phyloP scores from a whole-genome alignment of 331 rosid genomes.

The Ulmus americana region DNA sequence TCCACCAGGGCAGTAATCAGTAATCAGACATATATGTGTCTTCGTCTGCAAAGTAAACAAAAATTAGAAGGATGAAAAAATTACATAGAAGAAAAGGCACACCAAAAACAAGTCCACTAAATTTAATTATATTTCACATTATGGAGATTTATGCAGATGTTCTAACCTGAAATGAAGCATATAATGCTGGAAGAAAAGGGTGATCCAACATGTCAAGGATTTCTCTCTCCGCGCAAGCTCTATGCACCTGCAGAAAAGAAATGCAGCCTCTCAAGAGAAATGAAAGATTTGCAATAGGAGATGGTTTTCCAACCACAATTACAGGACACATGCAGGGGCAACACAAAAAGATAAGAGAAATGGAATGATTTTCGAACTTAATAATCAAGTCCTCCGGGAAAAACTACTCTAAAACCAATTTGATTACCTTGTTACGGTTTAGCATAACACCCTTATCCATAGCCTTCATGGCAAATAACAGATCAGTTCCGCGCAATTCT shows the following conservation, averaged over 20 bases:
- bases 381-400: background rate
- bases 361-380: background rate
- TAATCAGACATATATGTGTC: conserved; percentile 89
- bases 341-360: background rate
- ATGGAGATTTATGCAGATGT: conserved; percentile 9
- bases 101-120: background rate
- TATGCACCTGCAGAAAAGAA: conserved; percentile 63
- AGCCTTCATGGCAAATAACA: conserved; percentile 86
- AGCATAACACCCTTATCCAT: conserved; percentile 92
- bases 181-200: conserved; percentile 91
- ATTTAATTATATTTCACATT: background rate
- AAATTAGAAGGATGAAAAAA: background rate
- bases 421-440: conserved; percentile 85
- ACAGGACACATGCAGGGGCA: too few relatives aligned
- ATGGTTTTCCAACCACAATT: too few relatives aligned
- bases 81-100: background rate
- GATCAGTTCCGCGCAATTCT: conserved; percentile 69
- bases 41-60: conserved; percentile 59
- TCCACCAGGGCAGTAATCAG: conserved; percentile 94
- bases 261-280: background rate
- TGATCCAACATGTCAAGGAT: conserved; percentile 95
- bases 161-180: conserved; percentile 95
- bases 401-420: conserved; percentile 1
- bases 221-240: conserved; percentile 96
- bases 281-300: too few relatives aligned